Evolutionary conservation across 768 basidiomycete genomes (phyloP), one percentile per base, ranked within the genome.

Genomic region (Lactarius hatsudake): DNA sequence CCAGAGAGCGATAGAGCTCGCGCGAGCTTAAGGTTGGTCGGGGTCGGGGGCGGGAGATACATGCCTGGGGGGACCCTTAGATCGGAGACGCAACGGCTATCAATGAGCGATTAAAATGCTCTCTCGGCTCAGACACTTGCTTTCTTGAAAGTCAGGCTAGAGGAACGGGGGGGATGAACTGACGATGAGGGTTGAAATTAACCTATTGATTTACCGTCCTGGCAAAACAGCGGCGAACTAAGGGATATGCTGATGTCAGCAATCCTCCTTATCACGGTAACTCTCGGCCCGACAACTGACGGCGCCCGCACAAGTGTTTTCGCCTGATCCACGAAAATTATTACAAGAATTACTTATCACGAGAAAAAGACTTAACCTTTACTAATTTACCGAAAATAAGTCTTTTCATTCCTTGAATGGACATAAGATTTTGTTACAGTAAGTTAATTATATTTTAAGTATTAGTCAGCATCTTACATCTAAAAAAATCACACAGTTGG

Each of bases 151-250:
- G 23, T 34, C 3, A 23, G 43, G 56, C 4, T 4, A 61, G 48
- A 55, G 57, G 15, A 36, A 57, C 20, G 20, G 51, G 5, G 51
- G 36, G 62, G 28, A 60, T 34, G 57, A 30, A 64, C 20, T 5
- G 30, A n/a, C 62, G 62, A 67, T 67, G 66, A 56, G 58, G 13
- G 66, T 64, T 40, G 58, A 36, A 67, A 59, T 67, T 53, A n/a
- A 12, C 18, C 23, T 53, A 13, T 26, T 30, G 65, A 62, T 56
- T 58, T 51, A 66, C 23, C 51, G 51, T 9, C 12, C 55, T 38
- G 42, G 26, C 48, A 48, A 51, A 26, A n/a, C 32, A 32, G 32
- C 66, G 61, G 66, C 61, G 23, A 63, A 59, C 40, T 55, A n/a
- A 6, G 40, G 1, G 8, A 20, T 53, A 10, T 17, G 62, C 12